phyloP scores from a whole-genome alignment of 805 yeast species.

The Wickerhamomyces rabaulensis region DNA sequence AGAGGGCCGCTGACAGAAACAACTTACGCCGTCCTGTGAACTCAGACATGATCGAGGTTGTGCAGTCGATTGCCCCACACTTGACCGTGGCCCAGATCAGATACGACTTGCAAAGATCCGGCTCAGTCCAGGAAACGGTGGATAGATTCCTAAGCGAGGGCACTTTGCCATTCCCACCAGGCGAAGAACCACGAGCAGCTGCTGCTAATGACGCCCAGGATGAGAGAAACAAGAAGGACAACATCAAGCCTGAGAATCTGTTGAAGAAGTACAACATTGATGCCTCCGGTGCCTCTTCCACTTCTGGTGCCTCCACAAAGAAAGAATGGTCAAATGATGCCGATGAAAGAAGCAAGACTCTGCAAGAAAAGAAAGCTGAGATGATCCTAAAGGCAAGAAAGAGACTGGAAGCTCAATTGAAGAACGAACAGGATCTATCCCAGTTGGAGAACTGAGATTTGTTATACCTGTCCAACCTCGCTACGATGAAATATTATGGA shows the following conservation, averaged over 20 bases:
- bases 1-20: conserved; percentile 5
- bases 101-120: conserved; percentile 67
- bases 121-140: conserved; percentile 77
- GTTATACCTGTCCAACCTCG: not conserved
- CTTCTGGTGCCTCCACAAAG: conserved; percentile 10
- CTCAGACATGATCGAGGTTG: conserved; percentile 76
- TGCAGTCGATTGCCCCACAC: conserved; percentile 75
- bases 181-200: conserved; percentile 15
- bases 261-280: conserved; percentile 41
- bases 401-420: conserved; percentile 39
- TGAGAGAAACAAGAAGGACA: conserved; percentile 16
- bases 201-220: conserved; percentile 12
- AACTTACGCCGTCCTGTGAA: conserved; percentile 45
- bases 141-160: conserved; percentile 63
- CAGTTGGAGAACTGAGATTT: conserved; percentile 10
- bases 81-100: conserved; percentile 66
- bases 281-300: not conserved
- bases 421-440: conserved; percentile 21
- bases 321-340: conserved; percentile 38
- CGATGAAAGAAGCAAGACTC: conserved; percentile 36
- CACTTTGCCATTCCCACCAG: conserved; percentile 53
- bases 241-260: conserved; percentile 25
- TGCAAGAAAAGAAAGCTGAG: conserved; percentile 45
- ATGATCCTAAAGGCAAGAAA: conserved; percentile 60
- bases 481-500: not conserved